Evolutionary conservation across 257 asterid genomes (phyloP), one percentile per base, ranked within the genome.

Genomic region (Sherardia arvensis): DNA sequence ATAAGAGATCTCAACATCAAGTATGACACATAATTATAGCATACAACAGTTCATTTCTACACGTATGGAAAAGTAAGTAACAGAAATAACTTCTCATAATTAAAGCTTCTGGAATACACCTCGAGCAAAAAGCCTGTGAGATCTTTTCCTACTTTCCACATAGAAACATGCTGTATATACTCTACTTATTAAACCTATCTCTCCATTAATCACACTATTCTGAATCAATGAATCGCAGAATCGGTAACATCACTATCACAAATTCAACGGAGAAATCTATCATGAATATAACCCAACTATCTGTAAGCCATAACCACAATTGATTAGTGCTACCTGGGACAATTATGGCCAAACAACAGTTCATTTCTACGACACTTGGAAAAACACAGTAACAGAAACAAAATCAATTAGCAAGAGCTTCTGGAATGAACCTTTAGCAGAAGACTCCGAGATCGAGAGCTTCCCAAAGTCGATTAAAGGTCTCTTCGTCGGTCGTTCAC

Each of bases 401-500:
- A 8, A 38, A 36, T 25, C 64, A 36, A 17, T 32, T 30, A 33
- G 18, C 10, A 56, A 48, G 6, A 12, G 11, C 23, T 40, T 54
- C 55, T n/a, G 23, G 45, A 70, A 64, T 65, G 84, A 95, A 87
- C 96, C 90, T 79, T 61, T 75, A 8, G 83, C 66, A 69, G 94
- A 79, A 61, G 93, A 85, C 34, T 76, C 87, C 4, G 92, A 80
- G 5, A 92, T 54, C 1, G 97, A 78, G 36, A 92, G 87, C 74
- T 79, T 92, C 2, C 34, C 81, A 61, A 92, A 83, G 75, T 92
- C 95, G 18, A 85, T 68, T 81, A 85, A 73, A 26, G 93, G 79
- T 29, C 86, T 80, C 78, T 92, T 92, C 1, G 62, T 33, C 15
- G 96, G 95, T 65, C 95, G 80, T 74, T 83, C 97, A 4, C 77